Base-by-base conservation (phyloP, 2,329 filamentous ascomycete genomes). In the Neonectria hederae region DNA sequence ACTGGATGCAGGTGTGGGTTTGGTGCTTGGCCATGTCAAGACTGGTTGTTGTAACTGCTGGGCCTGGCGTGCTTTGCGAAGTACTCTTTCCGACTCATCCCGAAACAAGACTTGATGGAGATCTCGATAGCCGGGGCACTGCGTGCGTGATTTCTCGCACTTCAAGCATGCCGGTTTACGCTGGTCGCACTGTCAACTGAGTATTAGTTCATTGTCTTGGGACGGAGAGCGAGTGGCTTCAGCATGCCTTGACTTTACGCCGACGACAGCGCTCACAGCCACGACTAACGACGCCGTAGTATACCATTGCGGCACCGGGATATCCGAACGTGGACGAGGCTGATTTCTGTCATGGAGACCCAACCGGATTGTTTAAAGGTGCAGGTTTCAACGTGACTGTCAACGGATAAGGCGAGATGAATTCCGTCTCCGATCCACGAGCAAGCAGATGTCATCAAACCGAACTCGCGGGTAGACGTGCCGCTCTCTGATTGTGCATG, bases 221-320 rank as follows among this genome's bases (percentile, higher is more conserved):
- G n/a, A n/a, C n/a, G n/a, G n/a, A n/a, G n/a, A n/a, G n/a, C n/a
- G n/a, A n/a, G n/a, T n/a, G n/a, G n/a, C n/a, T 24, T 22, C 14
- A 21, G 59, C 62, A 32, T 70, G 54, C 72, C 69, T 72, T 73
- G 54, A 76, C 58, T 45, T 75, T 75, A 10, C 70, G 72, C 51
- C 66, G 62, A 21, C 72, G 74, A 58, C 72, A 75, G 22, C 69
- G 68, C 52, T 75, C 63, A 43, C 74, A 75, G 30, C 74, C 72
- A 65, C 70, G 71, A 52, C 71, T 73, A 26, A 70, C 48, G 7
- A 26, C 54, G 11, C 71, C 71, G 54, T 71, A 65, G 28, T 71
- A 74, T 21, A 63, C 71, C 71, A 74, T 74, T 1, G 19, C 38
- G 21, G 8, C 4, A 5, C 9, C 9, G n/a, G 5, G 5, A 7